Conservation (phyloP, 768 basidiomycete species). For the Tulasnella sp. region DNA sequence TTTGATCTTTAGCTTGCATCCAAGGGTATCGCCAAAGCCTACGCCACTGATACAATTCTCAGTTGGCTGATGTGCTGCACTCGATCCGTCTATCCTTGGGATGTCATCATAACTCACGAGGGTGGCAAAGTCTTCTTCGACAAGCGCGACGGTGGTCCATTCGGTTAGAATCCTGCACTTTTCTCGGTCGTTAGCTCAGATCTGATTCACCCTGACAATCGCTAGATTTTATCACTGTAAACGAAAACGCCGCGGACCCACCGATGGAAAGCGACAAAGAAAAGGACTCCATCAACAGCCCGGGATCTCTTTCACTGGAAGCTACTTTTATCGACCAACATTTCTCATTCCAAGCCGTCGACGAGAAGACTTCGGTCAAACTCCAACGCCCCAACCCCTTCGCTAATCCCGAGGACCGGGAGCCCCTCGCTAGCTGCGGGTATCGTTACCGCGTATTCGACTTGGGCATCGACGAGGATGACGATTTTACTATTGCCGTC, state of each 20-base stretch:
- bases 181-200: neutral
- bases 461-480: constrained; percentile 81
- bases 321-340: constrained; percentile 99
- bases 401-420: constrained; percentile 87
- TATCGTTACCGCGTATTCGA: constrained; percentile 96
- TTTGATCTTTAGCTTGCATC: constrained; percentile 55
- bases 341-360: constrained; percentile 92
- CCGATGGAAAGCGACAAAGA: constrained; percentile 51
- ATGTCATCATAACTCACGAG: constrained; percentile 90
- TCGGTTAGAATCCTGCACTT: constrained; percentile 38
- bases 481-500: constrained; percentile 83
- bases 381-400: constrained; percentile 90
- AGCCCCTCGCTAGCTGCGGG: constrained; percentile 90
- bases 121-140: constrained; percentile 92
- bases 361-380: constrained; percentile 59
- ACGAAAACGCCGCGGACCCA: constrained; percentile 96
- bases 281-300: constrained; percentile 80
- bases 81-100: constrained; percentile 96
- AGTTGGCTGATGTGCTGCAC: constrained; percentile 94
- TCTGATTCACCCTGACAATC: neutral
- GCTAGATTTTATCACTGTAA: constrained; percentile 83
- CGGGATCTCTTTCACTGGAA: constrained; percentile 88
- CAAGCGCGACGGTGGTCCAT: constrained; percentile 94
- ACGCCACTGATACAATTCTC: constrained; percentile 91
- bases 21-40: constrained; percentile 76